A percentile compares a stretch with the other conserved stretches of the same genome.
Conservation (phyloP, 2,329 filamentous ascomycete genomes). For the Clarireedia sp. region DNA sequence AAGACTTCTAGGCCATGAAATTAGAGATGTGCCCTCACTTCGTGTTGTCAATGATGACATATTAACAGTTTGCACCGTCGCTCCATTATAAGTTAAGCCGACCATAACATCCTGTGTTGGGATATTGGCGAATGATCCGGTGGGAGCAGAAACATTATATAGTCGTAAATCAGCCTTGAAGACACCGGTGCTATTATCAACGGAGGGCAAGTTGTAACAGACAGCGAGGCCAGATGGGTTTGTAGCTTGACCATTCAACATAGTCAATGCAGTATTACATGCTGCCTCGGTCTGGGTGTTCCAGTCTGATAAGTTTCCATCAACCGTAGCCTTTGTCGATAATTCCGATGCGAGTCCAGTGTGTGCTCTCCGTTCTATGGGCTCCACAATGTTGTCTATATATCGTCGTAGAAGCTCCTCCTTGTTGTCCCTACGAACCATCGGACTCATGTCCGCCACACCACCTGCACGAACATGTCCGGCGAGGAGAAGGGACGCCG, state of each 20-base stretch:
- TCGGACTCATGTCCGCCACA: slow-evolving; percentile 10
- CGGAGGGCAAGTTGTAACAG: slow-evolving; percentile 73
- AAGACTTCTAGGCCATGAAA: slow-evolving; percentile 21
- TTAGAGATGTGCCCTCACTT: slow-evolving; percentile 17
- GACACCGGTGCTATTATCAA: slow-evolving; percentile 58
- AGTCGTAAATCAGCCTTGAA: slow-evolving; percentile 73
- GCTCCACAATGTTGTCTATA: slow-evolving; percentile 25
- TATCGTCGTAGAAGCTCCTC: slow-evolving; percentile 26
- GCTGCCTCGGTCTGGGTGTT: slow-evolving; percentile 46
- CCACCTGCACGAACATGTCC: slow-evolving; percentile 24
- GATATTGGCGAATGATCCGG: slow-evolving; percentile 45
- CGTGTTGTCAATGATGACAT: slow-evolving; percentile 19
- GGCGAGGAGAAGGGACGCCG: slow-evolving; percentile 20
- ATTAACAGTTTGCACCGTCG: slow-evolving; percentile 41
- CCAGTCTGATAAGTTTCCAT: slow-evolving; percentile 46
- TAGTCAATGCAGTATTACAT: slow-evolving; percentile 49
- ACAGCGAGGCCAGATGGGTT: slow-evolving; percentile 72
- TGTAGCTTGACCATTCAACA: slow-evolving; percentile 46
- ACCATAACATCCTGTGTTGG: slow-evolving; percentile 46
- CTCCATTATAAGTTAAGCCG: slow-evolving; percentile 45
- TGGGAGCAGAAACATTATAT: slow-evolving; percentile 57
- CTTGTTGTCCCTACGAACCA: slow-evolving; percentile 6
- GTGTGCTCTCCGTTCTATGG: slow-evolving; percentile 22
- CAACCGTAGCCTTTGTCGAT: slow-evolving; percentile 5
- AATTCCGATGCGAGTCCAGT: not conserved